phyloP scores from a whole-genome alignment of 176 grass and related monocot species.

The Oryza officinalis region DNA sequence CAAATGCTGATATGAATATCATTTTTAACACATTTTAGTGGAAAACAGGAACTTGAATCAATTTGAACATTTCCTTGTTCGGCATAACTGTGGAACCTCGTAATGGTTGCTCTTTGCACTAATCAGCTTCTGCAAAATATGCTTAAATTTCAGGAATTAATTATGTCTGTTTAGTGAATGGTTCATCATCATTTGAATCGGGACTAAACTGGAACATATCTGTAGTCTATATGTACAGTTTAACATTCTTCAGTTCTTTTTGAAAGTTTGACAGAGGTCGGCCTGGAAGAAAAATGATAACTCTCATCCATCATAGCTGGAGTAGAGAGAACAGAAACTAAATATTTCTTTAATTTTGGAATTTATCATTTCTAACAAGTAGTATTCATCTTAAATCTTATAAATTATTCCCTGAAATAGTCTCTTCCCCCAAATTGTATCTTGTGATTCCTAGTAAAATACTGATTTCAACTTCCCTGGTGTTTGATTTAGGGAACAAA shows the following conservation, averaged over 20 bases:
- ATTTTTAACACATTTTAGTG: not conserved
- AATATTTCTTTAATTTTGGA: not conserved
- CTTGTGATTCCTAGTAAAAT: not conserved
- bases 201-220: not conserved
- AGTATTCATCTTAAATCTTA: not conserved
- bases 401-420: not conserved
- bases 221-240: not conserved
- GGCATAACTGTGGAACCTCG: not conserved
- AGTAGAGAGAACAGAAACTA: not conserved
- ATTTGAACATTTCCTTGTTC: not conserved
- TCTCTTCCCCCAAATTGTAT: not conserved
- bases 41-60: not conserved
- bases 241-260: not conserved
- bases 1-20: not conserved
- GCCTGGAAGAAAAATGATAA: not conserved
- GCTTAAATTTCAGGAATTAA: not conserved
- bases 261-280: not conserved
- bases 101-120: not conserved
- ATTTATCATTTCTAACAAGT: not conserved
- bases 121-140: not conserved
- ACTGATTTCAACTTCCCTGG: not conserved
- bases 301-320: conserved; percentile 1
- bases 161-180: not conserved
- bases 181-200: too few species aligned
- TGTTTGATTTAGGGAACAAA: not conserved